Evolutionary conservation across 805 yeast genomes (phyloP), one percentile per base, ranked within the genome.

Genomic region (Wickerhamiella spandovensis): DNA sequence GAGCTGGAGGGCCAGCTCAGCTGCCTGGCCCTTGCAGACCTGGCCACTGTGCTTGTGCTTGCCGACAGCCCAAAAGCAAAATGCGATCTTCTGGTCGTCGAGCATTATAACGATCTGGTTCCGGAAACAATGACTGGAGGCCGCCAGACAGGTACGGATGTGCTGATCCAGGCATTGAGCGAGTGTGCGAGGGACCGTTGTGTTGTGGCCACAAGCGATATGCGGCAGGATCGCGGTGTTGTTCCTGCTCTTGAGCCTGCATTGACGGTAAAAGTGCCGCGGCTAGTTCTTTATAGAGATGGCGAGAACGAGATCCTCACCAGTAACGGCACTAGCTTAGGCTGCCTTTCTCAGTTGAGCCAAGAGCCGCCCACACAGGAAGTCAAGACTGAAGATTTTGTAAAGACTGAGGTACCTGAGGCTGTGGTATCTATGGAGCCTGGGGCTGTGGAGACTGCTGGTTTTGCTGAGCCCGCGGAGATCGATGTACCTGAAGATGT

Each of bases 11-110:
- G 47, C 15, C 23, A 37, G 4, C 25, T 58, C 20, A 43, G 47
- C 18, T 47, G 52, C 3, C 12, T 48, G 15, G 20, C 35, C 20
- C 12, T 54, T 1, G 35, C 12, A 20, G 37, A 47, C 13, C 32
- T 57, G 21, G 56, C 55, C 18, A 56, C 58, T 38, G 42, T 56
- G 42, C 38, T 53, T 10, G 12, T 48, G 37, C 41, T 52, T 0
- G 66, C 64, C 48, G 51, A 52, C 13, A 55, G 63, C 46, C 65
- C 62, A 28, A 58, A 58, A 7, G 55, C 58, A 22, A 54, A 58
- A 35, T 55, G 49, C 35, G 65, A 57, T 10, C 50, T 58, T n/a
- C 54, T 66, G 15, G 30, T 58, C 1, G n/a, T 55, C 7, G 57
- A 54, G 43, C 55, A 48, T 15, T 57, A 53, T 25, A 57, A 58